Evolutionary conservation across 768 basidiomycete genomes (phyloP), one percentile per base, ranked within the genome.

Genomic region (Trametes sanguinea): DNA sequence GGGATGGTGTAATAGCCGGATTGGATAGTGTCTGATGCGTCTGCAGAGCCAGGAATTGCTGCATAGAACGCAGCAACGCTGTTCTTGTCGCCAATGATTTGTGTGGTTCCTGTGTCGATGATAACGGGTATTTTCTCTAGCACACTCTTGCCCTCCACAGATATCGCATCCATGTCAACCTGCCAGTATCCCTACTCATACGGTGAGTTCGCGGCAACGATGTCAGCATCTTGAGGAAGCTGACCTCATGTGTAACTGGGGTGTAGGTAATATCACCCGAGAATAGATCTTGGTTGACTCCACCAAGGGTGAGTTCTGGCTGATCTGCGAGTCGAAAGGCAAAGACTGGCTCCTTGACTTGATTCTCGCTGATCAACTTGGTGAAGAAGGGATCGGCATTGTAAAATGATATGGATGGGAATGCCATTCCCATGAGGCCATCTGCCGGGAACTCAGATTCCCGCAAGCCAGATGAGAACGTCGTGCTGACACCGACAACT

Each of bases 251-350:
- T 22, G 69, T 72, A 3, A 80, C 73, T 2, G 67, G 53, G 35
- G 69, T 43, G 44, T 54, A 82, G 6, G 69, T 69, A 57, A 82
- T 69, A 6, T 64, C 68, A 11, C 78, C 80, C 7, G 67, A 72
- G 65, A 77, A 81, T 27, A 76, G 62, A 16, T 71, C 65, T 8
- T 66, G 57, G 64, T 83, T 73, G 27, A 72, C 64, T 8, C 77
- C 76, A 6, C 82, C 82, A 22, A 83, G 63, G 44, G 62, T 65
- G 58, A 83, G 73, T 66, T 80, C 75, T 13, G 58, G 72, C 3
- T 65, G 56, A 3, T 72, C 65, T 14, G 75, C 73, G 13, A 82
- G 62, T 39, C 77, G 75, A 65, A 81, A 76, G 35, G 77, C 72
- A 44, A 78, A 77, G 51, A 74, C 63, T 17, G 75, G 61, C 29